These are phyloP conservation scores for Talaromyces borbonicus DNA, from an alignment of 495 filamentous ascomycete species.

Conservation along the genomic window DNA sequence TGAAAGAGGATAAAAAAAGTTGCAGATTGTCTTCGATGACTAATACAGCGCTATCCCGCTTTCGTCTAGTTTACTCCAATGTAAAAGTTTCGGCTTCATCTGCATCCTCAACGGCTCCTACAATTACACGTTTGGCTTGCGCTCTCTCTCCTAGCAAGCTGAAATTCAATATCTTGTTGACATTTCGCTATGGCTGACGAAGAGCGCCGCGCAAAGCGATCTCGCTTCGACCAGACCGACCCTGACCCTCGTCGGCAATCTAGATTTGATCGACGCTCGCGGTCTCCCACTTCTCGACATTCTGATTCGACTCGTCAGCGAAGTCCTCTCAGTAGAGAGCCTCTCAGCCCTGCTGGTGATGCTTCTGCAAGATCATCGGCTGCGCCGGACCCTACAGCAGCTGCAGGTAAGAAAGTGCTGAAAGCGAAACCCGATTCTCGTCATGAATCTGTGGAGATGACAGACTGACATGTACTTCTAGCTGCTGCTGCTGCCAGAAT, in stretches of 20 bases:
- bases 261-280: constrained; percentile 77
- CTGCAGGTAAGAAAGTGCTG: constrained; percentile 54
- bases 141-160: no score
- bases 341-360: constrained; percentile 41
- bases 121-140: no score
- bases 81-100: background rate
- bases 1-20: background rate
- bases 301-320: constrained; percentile 59
- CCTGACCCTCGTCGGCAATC: constrained; percentile 62
- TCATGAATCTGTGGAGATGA: background rate
- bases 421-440: background rate
- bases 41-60: background rate
- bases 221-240: constrained; percentile 84
- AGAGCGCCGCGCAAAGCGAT: constrained; percentile 70
- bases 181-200: constrained; percentile 63
- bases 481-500: constrained; percentile 90
- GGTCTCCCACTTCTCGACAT: constrained; percentile 62
- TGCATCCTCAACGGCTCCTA: no score
- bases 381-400: constrained; percentile 65
- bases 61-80: background rate
- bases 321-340: constrained; percentile 59
- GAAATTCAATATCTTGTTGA: no score
- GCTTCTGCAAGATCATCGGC: constrained; percentile 29
- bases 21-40: background rate
- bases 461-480: constrained; percentile 25